phyloP scores from a whole-genome alignment of 371 early-diverging fungal genomes.

The Syncephalis fuscata region DNA sequence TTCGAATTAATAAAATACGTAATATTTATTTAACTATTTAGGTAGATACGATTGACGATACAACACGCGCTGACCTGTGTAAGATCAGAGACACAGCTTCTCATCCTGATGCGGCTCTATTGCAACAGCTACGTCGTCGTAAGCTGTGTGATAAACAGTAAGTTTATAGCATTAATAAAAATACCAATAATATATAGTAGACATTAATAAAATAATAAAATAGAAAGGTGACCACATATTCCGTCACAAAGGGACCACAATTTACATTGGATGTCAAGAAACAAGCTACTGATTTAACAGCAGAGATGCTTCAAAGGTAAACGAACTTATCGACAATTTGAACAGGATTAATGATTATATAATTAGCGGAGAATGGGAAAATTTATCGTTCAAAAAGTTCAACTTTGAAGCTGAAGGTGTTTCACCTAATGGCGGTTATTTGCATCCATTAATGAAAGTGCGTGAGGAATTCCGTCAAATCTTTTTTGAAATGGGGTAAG shows the following conservation, averaged over 20 bases:
- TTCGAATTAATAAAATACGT: neutral
- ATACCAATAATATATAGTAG: neutral
- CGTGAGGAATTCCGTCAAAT: slow-evolving; percentile 98
- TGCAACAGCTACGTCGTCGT: slow-evolving; percentile 78
- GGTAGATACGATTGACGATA: slow-evolving; percentile 71
- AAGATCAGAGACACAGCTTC: slow-evolving; percentile 42
- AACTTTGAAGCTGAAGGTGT: slow-evolving; percentile 94
- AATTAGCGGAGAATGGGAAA: slow-evolving; percentile 80
- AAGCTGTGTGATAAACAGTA: slow-evolving; percentile 68
- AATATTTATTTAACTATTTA: too few species aligned
- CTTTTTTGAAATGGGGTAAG: slow-evolving; percentile 96
- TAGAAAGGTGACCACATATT: slow-evolving; percentile 74
- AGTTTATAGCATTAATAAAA: slow-evolving; percentile 4
- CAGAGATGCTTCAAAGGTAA: slow-evolving; percentile 79
- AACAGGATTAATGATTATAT: slow-evolving; percentile 4
- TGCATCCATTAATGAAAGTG: slow-evolving; percentile 99
- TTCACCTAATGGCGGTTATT: slow-evolving; percentile 73
- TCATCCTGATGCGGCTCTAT: slow-evolving; percentile 37
- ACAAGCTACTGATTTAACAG: slow-evolving; percentile 91
- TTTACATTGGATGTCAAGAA: slow-evolving; percentile 72
- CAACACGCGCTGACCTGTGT: slow-evolving; percentile 59
- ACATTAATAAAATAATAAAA: neutral
- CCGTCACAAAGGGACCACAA: slow-evolving; percentile 72
- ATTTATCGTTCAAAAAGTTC: slow-evolving; percentile 90
- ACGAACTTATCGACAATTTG: neutral